Evolutionary conservation across 805 yeast species (phyloP), one percentile per base, ranked within the genome.

Genomic region (Yarrowia sp.): DNA sequence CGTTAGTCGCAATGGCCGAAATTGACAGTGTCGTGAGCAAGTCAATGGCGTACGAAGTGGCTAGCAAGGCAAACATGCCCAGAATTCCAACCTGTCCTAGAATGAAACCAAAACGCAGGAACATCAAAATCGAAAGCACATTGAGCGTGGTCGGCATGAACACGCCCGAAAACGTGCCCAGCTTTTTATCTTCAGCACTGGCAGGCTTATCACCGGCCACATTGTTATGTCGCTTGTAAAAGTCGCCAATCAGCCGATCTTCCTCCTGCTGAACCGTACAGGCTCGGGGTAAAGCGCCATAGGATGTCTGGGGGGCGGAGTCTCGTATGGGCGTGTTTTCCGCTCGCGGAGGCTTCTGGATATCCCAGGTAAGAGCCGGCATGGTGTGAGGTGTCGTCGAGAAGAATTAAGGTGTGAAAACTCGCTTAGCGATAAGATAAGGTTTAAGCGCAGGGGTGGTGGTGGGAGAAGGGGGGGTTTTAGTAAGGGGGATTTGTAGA

Each of bases 1-100:
- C 99, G 73, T 95, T 95, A 1, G 99, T 95, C 1, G 98, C 91
- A 67, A 95, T 95, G 0, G 99, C 99, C 65, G 96, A 89, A 66
- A 95, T 86, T 18, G 97, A 90, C 69, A 95, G 76, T 0, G 96
- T 90, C 0, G 99, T 95, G 65, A 95, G 79, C 6, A 91, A 79
- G 73, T 93, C 88, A 68, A 95, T 91, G 3, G 85, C 73, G 74
- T 92, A 95, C 55, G 96, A 88, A 74, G 91, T 74, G 1, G 87
- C 65, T 42, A 95, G 78, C 22, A 93, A 76, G 1, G 84, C 75
- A 28, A 92, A 70, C 3, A 96, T 81, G 4, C 98, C 98, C 15
- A 88, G 64, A 6, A 93, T 80, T 0, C 99, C 99, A 81, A 93
- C 86, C 73, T 95, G 98, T 9, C 99, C 99, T 38, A 95, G 81